Base-by-base conservation (phyloP, 306 rosid species). In the Trifolium pratense region DNA sequence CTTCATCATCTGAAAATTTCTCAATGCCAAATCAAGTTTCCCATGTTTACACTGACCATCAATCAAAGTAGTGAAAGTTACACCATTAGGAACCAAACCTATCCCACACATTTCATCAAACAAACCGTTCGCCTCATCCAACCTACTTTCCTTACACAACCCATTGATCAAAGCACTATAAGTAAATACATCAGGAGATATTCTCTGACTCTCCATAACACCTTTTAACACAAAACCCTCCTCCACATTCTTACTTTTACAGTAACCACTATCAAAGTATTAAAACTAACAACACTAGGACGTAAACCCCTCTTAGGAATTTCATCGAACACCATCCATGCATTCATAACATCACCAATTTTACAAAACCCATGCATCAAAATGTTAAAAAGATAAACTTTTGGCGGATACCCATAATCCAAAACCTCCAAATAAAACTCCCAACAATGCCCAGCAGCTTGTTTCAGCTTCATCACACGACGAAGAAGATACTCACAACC, bases 261-360 rank as follows among this genome's bases (percentile, higher is more conserved):
- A 86, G 40, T 79, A 80, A 58, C 96, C 98, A 37, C 84, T 86
- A 93, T 90, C 88, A 93, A 82, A 71, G 97, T 93, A 72, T 93
- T 93, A 78, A 93, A 90, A 71, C 93, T 93, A 76, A 90, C 97
- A 21, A 81, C 88, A 1, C 87, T 89, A 0, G 91, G 93, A 64
- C 71, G 73, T 83, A 90, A 71, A 73, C 86, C 84, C 70, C 96
- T 68, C 59, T 73, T 89, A 59, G 55, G 66, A 85, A 93, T 90
- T 78, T 90, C 96, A 79, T 84, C 87, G 5, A 93, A 93, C 39
- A 89, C 77, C 83, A 71, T 10, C 72, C 58, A 87, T 17, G 93
- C 98, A 64, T 68, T 84, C 5, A 42, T 46, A 59, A 86, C 39
- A 29, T 81, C 71, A 55, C 90, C 86, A 34, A 56, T 81, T 75